Evolutionary conservation across 2,329 filamentous ascomycete genomes (phyloP).

Genomic region (Colletotrichum orchidophilum): DNA sequence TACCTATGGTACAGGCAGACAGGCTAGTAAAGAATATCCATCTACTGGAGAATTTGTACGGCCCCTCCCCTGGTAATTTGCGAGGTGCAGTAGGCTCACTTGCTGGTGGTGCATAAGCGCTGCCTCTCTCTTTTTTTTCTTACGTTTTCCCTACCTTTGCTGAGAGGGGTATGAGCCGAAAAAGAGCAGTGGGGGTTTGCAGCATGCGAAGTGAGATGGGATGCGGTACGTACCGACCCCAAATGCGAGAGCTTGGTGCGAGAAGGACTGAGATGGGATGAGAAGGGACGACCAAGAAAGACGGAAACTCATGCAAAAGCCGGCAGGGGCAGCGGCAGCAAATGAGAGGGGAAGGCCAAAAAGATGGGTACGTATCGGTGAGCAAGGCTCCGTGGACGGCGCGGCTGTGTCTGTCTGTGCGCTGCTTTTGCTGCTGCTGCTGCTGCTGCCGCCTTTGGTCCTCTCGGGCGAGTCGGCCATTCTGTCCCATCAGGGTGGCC

Average conservation of each 20-base stretch:
- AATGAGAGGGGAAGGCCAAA: background rate
- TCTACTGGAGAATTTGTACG: background rate
- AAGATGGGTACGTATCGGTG: slow-evolving; percentile 7
- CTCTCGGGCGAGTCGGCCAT: slow-evolving; percentile 16
- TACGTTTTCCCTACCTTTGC: background rate
- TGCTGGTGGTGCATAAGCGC: background rate
- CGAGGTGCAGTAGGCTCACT: slow-evolving; percentile 9
- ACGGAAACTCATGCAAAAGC: background rate
- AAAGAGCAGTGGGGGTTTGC: slow-evolving; percentile 27
- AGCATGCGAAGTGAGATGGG: slow-evolving; percentile 22
- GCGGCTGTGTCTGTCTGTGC: slow-evolving; percentile 26
- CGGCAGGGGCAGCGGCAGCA: background rate
- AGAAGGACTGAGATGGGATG: slow-evolving; percentile 28
- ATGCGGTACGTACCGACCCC: slow-evolving; percentile 18
- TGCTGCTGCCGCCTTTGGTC: too few species aligned
- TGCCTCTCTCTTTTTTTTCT: background rate
- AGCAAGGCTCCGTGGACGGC: slow-evolving; percentile 30
- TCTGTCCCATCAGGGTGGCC: background rate
- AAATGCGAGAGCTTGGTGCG: slow-evolving; percentile 2
- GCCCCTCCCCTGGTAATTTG: slow-evolving; percentile 18
- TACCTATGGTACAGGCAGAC: background rate
- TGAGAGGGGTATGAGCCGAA: slow-evolving; percentile 20
- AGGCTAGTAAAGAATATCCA: background rate
- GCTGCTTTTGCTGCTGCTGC: slow-evolving; percentile 1
- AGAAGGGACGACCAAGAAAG: background rate